phyloP scores from a whole-genome alignment of 306 rosid species.

The Quercus alba region DNA sequence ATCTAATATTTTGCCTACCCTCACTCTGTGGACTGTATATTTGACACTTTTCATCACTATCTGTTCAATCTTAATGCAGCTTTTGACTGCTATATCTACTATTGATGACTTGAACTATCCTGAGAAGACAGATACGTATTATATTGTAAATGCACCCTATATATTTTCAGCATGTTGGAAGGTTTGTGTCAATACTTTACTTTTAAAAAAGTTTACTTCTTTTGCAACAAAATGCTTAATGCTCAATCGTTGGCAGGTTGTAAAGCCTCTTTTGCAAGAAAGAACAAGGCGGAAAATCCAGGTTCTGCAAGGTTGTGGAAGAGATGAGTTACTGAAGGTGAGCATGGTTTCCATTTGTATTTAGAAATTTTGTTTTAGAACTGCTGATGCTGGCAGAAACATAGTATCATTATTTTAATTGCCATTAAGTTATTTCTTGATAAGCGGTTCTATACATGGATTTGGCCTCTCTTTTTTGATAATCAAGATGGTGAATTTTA shows the following conservation, averaged over 20 bases:
- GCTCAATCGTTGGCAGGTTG: constrained; percentile 51
- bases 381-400: too few species aligned
- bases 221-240: constrained; percentile 12
- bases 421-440: too few species aligned
- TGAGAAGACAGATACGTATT: constrained; percentile 90
- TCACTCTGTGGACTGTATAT: neutral
- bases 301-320: constrained; percentile 88
- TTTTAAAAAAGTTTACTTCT: constrained; percentile 7
- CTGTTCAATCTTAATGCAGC: constrained; percentile 48
- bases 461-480: too few species aligned
- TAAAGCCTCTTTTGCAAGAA: constrained; percentile 94
- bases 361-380: too few species aligned
- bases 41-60: constrained; percentile 26
- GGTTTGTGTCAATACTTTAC: constrained; percentile 45
- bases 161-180: constrained; percentile 98
- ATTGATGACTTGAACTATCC: constrained; percentile 97
- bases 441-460: too few species aligned
- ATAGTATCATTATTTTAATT: neutral
- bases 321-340: constrained; percentile 84
- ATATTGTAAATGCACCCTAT: constrained; percentile 79
- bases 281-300: constrained; percentile 86
- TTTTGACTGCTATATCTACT: constrained; percentile 81
- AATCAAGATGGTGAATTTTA: too few species aligned
- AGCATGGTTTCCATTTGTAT: constrained; percentile 9
- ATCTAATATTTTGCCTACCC: neutral